These are phyloP conservation scores for Amaranthus palmeri DNA, from an alignment of 148 eudicot species.

Conservation along the genomic window DNA sequence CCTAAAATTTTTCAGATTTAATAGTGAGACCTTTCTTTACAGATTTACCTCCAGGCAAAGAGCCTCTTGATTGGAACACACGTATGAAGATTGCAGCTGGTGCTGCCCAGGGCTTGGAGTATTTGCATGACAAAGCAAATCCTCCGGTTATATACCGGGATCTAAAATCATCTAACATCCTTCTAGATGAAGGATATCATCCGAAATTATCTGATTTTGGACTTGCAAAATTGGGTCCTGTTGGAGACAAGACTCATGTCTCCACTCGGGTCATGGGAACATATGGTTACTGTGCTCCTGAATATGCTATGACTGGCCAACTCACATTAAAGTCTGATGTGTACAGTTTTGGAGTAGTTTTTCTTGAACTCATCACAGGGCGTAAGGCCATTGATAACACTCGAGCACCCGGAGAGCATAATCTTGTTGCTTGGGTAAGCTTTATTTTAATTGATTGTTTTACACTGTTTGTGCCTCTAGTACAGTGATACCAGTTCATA, in stretches of 20 bases:
- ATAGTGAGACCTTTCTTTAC: no score
- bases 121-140: conserved; percentile 22
- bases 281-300: conserved; percentile 26
- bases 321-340: conserved; percentile 23
- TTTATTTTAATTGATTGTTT: not conserved
- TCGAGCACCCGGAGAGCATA: conserved; percentile 76
- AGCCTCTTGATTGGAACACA: no score
- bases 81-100: conserved; percentile 17
- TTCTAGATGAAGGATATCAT: conserved; percentile 21
- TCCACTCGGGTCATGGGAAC: conserved; percentile 27
- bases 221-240: conserved; percentile 25
- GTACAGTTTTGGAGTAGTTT: conserved; percentile 41
- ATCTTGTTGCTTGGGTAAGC: conserved; percentile 97
- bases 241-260: conserved; percentile 26
- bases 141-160: conserved; percentile 28
- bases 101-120: conserved; percentile 21
- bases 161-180: conserved; percentile 25
- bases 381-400: conserved; percentile 89
- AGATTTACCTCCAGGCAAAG: no score
- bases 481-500: no score
- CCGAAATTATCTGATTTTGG: conserved; percentile 20
- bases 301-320: conserved; percentile 24
- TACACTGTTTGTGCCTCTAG: not conserved
- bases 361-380: conserved; percentile 92
- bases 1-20: no score